A percentile compares a stretch with the other conserved stretches of the same genome.
Evolutionary conservation across 2,329 filamentous ascomycete species (phyloP).

Genomic region (Talaromyces marneffei): DNA sequence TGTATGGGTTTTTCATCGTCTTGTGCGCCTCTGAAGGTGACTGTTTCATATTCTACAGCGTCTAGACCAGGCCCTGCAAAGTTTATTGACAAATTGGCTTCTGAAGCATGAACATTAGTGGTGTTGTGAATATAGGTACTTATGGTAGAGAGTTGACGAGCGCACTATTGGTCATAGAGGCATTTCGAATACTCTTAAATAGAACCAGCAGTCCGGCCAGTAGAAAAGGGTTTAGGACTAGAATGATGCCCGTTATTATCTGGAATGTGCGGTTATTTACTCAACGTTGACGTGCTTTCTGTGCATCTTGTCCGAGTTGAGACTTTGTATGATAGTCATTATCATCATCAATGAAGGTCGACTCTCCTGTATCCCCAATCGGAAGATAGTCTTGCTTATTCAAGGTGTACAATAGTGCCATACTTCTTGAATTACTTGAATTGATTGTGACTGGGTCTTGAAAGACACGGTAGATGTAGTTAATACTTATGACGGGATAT

Average conservation of each 20-base stretch:
- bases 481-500: too few relatives aligned
- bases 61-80: background rate
- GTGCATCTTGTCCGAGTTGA: background rate
- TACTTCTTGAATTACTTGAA: too few relatives aligned
- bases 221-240: background rate
- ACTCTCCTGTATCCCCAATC: too few relatives aligned
- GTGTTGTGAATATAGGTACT: background rate
- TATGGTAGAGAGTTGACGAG: background rate
- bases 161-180: background rate
- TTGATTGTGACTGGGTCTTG: too few relatives aligned
- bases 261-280: background rate
- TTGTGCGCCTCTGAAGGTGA: background rate
- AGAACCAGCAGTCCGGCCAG: background rate
- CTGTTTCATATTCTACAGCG: background rate
- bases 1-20: background rate
- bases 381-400: too few relatives aligned
- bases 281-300: background rate
- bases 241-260: background rate
- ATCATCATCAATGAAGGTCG: too few relatives aligned
- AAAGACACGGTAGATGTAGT: too few relatives aligned
- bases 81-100: background rate
- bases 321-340: background rate
- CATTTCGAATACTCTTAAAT: background rate
- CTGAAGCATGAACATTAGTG: background rate
- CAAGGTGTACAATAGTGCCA: too few relatives aligned